Evolutionary conservation across 169 alveolate species (phyloP).

Genomic region (Cystoisospora suis): DNA sequence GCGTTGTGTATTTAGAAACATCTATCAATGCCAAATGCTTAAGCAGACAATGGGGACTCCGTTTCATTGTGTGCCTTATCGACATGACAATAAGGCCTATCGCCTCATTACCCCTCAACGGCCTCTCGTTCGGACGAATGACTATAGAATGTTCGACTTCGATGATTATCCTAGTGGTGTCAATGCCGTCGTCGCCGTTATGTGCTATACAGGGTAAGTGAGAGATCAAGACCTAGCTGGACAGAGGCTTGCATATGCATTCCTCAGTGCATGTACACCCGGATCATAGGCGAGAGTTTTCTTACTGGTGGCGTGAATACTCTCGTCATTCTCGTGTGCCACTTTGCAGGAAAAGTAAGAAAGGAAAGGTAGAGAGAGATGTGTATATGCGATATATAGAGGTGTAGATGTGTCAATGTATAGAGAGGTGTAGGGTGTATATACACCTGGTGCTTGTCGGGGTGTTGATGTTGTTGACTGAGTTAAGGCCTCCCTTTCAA

Average conservation of each 20-base stretch:
- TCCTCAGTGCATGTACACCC: no score
- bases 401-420: not conserved
- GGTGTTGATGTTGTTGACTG: no score
- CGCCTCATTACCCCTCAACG: conserved; percentile 92
- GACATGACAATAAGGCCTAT: conserved; percentile 94
- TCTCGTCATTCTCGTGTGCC: no score
- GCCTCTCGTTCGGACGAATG: conserved; percentile 97
- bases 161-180: conserved; percentile 98
- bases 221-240: not conserved
- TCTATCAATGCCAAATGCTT: conserved; percentile 99
- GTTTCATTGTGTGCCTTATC: conserved; percentile 91
- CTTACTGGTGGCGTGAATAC: no score
- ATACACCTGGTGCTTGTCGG: no score
- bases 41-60: conserved; percentile 99
- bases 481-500: no score
- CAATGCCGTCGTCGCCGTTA: conserved; percentile 99
- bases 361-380: not conserved
- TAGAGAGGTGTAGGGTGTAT: no score
- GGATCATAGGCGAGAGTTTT: no score
- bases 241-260: not conserved
- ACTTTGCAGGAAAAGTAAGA: no score
- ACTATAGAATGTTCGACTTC: conserved; percentile 90
- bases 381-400: not conserved
- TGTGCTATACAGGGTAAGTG: conserved; percentile 91
- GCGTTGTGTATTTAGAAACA: conserved; percentile 74